Percentiles rank a stretch among this genome's conserved stretches.
phyloP scores from a whole-genome alignment of 2,329 filamentous ascomycete species.

The Pseudocercospora pini-densiflorae region DNA sequence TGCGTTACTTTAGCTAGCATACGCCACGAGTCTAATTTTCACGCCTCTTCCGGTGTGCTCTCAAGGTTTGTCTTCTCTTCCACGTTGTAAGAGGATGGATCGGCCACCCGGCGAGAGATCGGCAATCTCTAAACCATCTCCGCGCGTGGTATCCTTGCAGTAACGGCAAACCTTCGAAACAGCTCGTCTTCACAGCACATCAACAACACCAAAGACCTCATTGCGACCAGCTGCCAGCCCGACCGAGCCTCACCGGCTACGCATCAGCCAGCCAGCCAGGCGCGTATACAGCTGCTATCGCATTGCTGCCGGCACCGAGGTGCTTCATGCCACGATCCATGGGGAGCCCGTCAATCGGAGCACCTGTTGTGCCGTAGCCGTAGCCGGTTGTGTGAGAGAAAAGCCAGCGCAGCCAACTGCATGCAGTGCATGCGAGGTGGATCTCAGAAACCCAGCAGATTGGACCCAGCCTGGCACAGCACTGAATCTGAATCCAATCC shows the following conservation, averaged over 20 bases:
- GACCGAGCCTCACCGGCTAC: constrained; percentile 3
- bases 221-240: background rate
- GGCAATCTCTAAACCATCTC: constrained; percentile 2
- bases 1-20: background rate
- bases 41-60: constrained; percentile 13
- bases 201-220: background rate
- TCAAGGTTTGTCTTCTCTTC: constrained; percentile 13
- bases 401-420: constrained; percentile 1
- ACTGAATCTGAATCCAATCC: constrained; percentile 5
- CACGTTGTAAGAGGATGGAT: constrained; percentile 17
- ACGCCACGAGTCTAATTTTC: constrained; percentile 6
- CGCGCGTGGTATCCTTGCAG: constrained; percentile 12
- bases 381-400: background rate
- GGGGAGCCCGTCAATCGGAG: background rate
- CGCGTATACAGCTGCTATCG: background rate
- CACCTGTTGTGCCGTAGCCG: constrained; percentile 9
- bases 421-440: constrained; percentile 17
- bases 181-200: constrained; percentile 7
- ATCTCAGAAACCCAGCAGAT: constrained; percentile 16
- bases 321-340: background rate
- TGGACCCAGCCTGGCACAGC: constrained; percentile 8
- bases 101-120: constrained; percentile 10
- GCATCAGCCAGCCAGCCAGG: background rate
- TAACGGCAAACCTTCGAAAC: constrained; percentile 3
- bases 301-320: constrained; percentile 11